Conservation (phyloP, 805 yeast species). For the Debaryomyces maramus region DNA sequence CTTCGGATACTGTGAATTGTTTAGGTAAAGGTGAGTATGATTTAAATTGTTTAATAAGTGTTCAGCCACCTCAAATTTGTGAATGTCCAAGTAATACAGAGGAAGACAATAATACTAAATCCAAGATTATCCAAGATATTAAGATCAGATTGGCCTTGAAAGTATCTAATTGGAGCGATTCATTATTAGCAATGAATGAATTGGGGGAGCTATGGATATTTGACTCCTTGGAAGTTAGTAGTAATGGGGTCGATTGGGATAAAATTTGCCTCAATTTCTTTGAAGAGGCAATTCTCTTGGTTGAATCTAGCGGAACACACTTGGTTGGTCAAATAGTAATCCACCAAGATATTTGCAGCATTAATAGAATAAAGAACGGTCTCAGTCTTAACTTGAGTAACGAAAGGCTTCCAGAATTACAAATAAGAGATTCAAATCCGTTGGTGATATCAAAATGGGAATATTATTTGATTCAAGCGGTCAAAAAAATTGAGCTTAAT, state of each 20-base stretch:
- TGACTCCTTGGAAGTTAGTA: conserved; percentile 43
- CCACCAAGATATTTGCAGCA: conserved; percentile 33
- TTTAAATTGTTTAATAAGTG: conserved; percentile 17
- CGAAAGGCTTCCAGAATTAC: conserved; percentile 46
- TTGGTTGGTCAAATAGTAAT: conserved; percentile 44
- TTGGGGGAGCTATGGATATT: conserved; percentile 35
- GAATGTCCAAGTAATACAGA: not conserved
- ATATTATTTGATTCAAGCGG: conserved; percentile 23
- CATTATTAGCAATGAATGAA: conserved; percentile 7
- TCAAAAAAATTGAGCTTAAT: conserved; percentile 9
- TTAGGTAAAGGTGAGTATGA: conserved; percentile 7
- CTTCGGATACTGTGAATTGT: conserved; percentile 2
- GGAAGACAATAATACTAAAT: conserved; percentile 2
- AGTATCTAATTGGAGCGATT: conserved; percentile 5
- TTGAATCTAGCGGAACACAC: conserved; percentile 15
- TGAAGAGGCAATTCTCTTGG: conserved; percentile 26
- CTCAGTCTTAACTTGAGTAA: conserved; percentile 40
- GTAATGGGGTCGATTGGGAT: conserved; percentile 47
- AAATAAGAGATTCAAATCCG: conserved; percentile 27
- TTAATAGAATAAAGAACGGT: conserved; percentile 21
- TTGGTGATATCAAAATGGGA: conserved; percentile 45
- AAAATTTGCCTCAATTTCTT: conserved; percentile 32
- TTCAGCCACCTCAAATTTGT: conserved; percentile 22
- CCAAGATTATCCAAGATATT: conserved; percentile 8
- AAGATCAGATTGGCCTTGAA: conserved; percentile 8